Evolutionary conservation across 2,329 filamentous ascomycete genomes (phyloP).

Genomic region (Ceratocystis papillata): DNA sequence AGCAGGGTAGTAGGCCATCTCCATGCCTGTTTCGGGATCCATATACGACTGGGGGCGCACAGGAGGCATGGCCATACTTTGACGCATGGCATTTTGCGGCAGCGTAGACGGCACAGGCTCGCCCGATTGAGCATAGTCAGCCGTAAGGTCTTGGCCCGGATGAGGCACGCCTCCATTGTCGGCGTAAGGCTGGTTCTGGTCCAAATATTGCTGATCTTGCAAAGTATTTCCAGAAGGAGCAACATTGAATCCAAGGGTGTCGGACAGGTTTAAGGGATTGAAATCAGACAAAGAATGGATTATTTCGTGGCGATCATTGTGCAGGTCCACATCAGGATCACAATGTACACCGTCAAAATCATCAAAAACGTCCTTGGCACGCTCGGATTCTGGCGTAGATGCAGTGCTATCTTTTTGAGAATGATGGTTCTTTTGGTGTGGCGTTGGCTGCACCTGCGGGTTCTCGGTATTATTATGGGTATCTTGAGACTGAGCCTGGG

Average conservation of each 20-base stretch:
- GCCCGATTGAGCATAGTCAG: not conserved
- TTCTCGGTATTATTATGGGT: not conserved
- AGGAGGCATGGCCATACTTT: slow-evolving; percentile 25
- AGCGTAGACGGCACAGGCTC: not conserved
- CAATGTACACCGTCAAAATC: slow-evolving; percentile 78
- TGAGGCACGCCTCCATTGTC: not conserved
- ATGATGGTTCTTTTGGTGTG: not conserved
- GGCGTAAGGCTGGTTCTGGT: not conserved
- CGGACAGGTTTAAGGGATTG: slow-evolving; percentile 16
- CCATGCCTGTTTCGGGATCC: slow-evolving; percentile 55
- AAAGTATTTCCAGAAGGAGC: not conserved
- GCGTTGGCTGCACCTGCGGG: not conserved
- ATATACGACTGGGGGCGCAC: slow-evolving; percentile 47
- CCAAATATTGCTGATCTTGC: not conserved
- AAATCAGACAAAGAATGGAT: slow-evolving; percentile 12
- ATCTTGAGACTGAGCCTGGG: not conserved
- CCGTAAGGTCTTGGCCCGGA: not conserved
- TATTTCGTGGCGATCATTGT: slow-evolving; percentile 5
- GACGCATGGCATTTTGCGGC: slow-evolving; percentile 4
- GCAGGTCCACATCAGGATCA: slow-evolving; percentile 39
- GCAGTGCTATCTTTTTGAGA: slow-evolving; percentile 2
- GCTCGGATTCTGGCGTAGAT: slow-evolving; percentile 48
- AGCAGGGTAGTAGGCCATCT: slow-evolving; percentile 92
- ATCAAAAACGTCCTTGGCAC: slow-evolving; percentile 55
- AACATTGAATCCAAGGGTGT: slow-evolving; percentile 14